phyloP scores from a whole-genome alignment of 2,329 filamentous ascomycete genomes.

The Clarireedia paspali region DNA sequence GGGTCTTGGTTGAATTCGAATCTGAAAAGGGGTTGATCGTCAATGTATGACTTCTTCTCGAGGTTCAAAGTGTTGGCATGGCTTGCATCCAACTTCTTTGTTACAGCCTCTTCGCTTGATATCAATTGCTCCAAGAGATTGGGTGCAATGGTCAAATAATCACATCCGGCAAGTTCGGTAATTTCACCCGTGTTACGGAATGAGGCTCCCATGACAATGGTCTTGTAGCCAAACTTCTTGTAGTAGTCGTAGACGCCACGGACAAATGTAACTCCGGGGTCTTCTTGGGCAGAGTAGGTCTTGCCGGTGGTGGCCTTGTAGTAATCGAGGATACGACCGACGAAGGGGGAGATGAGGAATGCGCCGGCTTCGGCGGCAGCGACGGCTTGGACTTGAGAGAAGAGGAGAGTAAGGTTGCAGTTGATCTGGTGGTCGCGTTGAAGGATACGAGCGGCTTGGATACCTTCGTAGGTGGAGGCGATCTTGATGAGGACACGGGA shows the following conservation, averaged over 20 bases:
- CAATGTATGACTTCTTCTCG: conserved; percentile 84
- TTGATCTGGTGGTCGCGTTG: conserved; percentile 95
- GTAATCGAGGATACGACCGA: conserved; percentile 98
- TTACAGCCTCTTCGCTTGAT: conserved; percentile 73
- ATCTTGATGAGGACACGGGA: conserved; percentile 97
- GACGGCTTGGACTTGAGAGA: conserved; percentile 91
- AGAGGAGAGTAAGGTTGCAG: conserved; percentile 98
- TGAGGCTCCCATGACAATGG: conserved; percentile 98
- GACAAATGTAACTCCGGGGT: conserved; percentile 94
- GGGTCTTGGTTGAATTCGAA: conserved; percentile 99
- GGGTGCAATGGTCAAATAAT: conserved; percentile 98
- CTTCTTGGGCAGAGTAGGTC: conserved; percentile 81
- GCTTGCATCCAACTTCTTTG: conserved; percentile 82
- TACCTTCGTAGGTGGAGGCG: conserved; percentile 98
- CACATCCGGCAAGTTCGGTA: conserved; percentile 94
- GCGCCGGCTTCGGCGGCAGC: conserved; percentile 90
- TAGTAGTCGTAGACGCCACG: conserved; percentile 99
- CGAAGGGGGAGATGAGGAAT: conserved; percentile 98
- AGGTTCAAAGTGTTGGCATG: conserved; percentile 62
- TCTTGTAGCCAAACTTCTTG: conserved; percentile 99
- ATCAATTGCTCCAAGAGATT: conserved; percentile 89
- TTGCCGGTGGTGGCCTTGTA: conserved; percentile 96
- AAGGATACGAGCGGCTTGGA: conserved; percentile 95
- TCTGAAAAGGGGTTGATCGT: conserved; percentile 84
- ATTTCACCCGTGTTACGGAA: conserved; percentile 97